Evolutionary conservation across 345 rosid genomes (phyloP).

Genomic region (Brassica nigra): DNA sequence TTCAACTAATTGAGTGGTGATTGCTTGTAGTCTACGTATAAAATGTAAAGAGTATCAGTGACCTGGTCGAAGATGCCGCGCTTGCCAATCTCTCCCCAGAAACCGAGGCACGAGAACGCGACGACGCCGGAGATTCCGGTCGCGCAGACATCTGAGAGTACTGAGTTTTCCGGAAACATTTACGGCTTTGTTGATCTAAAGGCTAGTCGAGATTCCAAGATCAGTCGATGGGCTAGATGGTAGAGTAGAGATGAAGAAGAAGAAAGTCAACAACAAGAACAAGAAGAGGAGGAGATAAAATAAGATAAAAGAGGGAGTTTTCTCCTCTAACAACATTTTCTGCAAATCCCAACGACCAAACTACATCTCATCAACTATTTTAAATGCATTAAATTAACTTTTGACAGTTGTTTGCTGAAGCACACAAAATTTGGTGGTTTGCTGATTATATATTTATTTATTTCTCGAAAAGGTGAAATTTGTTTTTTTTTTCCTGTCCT

Average conservation of each 20-base stretch:
- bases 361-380: background rate
- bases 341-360: background rate
- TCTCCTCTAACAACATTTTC: background rate
- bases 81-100: conserved; percentile 70
- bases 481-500: background rate
- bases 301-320: background rate
- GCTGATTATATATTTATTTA: background rate
- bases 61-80: conserved; percentile 67
- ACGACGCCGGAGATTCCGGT: conserved; percentile 42
- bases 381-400: conserved; percentile 13
- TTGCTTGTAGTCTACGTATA: background rate
- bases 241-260: background rate
- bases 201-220: too few species aligned
- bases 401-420: background rate
- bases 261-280: background rate
- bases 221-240: too few species aligned
- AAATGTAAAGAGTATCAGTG: background rate
- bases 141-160: conserved; percentile 62
- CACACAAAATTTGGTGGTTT: conserved; percentile 5
- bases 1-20: background rate
- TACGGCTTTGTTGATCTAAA: conserved; percentile 13
- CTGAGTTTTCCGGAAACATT: conserved; percentile 50
- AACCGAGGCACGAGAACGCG: conserved; percentile 53
- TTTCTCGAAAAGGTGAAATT: background rate
- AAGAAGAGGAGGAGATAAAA: background rate